Conservation (phyloP, 106 monocot species). For the Dendrobium officinale region DNA sequence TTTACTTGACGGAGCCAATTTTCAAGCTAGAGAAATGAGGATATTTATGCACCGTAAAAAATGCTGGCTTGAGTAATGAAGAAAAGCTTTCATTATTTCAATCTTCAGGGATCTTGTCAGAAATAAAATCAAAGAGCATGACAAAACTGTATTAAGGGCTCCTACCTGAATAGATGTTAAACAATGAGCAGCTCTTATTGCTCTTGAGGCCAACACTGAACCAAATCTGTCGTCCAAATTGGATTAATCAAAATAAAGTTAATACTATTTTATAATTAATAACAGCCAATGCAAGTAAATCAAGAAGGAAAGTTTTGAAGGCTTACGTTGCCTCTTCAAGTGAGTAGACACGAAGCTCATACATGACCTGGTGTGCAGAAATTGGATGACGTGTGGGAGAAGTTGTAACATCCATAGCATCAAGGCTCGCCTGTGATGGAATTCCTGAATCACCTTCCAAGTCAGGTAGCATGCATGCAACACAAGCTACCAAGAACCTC, state of each 20-base stretch:
- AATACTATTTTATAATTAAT: background rate
- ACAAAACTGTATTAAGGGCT: background rate
- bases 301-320: conserved; percentile 1
- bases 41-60: background rate
- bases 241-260: background rate
- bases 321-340: conserved; percentile 87
- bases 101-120: background rate
- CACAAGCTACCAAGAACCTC: conserved; percentile 91
- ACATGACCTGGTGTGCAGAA: conserved; percentile 77
- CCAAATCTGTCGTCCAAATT: conserved; percentile 58
- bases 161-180: conserved; percentile 95
- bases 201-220: conserved; percentile 72
- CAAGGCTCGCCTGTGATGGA: conserved; percentile 50
- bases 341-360: conserved; percentile 94
- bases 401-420: conserved; percentile 46
- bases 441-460: conserved; percentile 66
- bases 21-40: background rate
- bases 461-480: conserved; percentile 86
- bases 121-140: conserved; percentile 1
- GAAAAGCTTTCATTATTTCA: background rate
- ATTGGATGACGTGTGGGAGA: conserved; percentile 89
- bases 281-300: background rate
- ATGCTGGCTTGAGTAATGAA: background rate
- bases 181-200: conserved; percentile 97
- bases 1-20: background rate